Base-by-base conservation (phyloP, 192 early-diverging fungal species). In the Coemansia sp. region DNA sequence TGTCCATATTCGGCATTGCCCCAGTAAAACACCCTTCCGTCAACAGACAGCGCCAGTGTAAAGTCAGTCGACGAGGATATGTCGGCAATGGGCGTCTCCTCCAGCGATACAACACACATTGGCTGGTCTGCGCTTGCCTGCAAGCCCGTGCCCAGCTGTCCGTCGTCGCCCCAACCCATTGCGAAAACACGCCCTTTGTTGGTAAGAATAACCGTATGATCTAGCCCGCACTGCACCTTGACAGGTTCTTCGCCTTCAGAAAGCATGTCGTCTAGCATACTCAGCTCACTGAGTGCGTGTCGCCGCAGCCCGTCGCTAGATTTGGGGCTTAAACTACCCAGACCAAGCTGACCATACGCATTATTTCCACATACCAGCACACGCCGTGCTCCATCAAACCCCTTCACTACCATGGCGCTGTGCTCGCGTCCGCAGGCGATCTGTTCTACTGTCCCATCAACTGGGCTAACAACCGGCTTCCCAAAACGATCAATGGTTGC, bases 131-230 rank as follows among this genome's bases (percentile, higher is more conserved):
- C 68, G 43, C 83, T 82, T 4, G 60, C 63, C 22, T 75, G 78
- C 5, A 72, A 78, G 1, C 88, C 88, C 17, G 85, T 64, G 12
- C 89, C 89, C 27, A 90, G 69, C 75, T 90, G 89, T 7, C 89
- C 89, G 60, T 90, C 89, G n/a, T 88, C 82, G 14, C 88, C 85
- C 89, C 89, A 90, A 35, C 89, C 89, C 88, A 90, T 88, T 0
- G 86, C 79, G 67, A 86, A 88, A 32, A 88, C 56, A 4, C 79
- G 80, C 8, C 77, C 76, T 9, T 54, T 37, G 51, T 84, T 83
- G 72, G 88, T 89, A 19, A 76, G 69, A 5, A 90, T 56, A 23
- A 87, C 57, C 23, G 87, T 88, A 51, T 90, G 85, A 73, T 90
- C 89, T 23, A 90, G 62, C 32, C 89, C 89, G 66, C 89, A 90